A percentile compares a stretch with the other conserved stretches of the same genome.
These are phyloP conservation scores for Castanea sativa DNA, from an alignment of 306 rosid species.

Conservation along the genomic window DNA sequence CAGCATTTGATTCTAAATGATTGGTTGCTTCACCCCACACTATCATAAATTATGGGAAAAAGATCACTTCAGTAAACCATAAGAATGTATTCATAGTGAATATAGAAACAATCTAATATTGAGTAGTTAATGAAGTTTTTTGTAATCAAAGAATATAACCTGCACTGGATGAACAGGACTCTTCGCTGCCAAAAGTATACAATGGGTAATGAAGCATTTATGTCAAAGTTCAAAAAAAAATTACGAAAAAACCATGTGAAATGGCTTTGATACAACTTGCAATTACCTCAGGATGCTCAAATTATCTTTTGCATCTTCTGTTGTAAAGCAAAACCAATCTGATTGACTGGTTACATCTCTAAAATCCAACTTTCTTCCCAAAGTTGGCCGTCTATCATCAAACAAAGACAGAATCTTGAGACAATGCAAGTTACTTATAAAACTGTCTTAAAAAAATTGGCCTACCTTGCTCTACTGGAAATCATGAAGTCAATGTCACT, in stretches of 20 bases:
- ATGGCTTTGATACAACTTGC: constrained; percentile 9
- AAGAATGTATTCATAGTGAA: not conserved
- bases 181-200: constrained; percentile 60
- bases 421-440: constrained; percentile 6
- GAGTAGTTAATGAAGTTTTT: not conserved
- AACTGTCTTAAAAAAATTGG: constrained; percentile 10
- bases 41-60: constrained; percentile 32
- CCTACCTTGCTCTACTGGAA: constrained; percentile 56
- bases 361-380: constrained; percentile 39
- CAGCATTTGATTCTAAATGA: constrained; percentile 38
- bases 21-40: constrained; percentile 50
- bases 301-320: constrained; percentile 67
- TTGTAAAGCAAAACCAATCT: constrained; percentile 36
- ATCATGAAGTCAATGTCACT: constrained; percentile 37
- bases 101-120: not conserved
- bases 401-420: constrained; percentile 30
- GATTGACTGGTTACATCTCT: constrained; percentile 26
- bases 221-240: constrained; percentile 12
- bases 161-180: constrained; percentile 79
- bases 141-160: constrained; percentile 43
- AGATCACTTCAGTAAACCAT: constrained; percentile 1
- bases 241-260: not conserved
- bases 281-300: constrained; percentile 68
- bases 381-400: constrained; percentile 34
- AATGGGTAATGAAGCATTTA: constrained; percentile 16